A percentile compares a stretch with the other conserved stretches of the same genome.
Evolutionary conservation across 192 early-diverging fungal species (phyloP).

Genomic region (Backusella circina): DNA sequence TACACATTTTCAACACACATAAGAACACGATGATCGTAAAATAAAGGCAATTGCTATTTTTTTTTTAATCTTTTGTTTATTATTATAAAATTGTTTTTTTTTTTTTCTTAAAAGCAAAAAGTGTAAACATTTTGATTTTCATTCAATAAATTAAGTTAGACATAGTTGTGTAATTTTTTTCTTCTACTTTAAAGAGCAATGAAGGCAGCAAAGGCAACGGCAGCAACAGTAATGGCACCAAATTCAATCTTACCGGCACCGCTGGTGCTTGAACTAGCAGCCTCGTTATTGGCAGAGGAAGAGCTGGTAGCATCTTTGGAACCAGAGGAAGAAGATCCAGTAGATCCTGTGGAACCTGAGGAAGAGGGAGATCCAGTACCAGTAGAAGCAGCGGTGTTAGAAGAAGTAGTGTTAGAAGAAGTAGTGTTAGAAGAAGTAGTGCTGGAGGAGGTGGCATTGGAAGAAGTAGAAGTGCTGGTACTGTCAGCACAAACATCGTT

Average conservation of each 20-base stretch:
- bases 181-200: constrained; percentile 1
- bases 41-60: not conserved
- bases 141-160: not conserved
- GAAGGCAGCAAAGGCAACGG: not conserved
- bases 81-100: not conserved
- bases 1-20: not conserved
- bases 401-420: not conserved
- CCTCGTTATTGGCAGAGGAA: constrained; percentile 28
- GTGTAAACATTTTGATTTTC: not conserved
- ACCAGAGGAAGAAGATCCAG: not conserved
- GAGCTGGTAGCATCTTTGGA: constrained; percentile 1
- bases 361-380: not conserved
- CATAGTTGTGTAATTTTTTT: not conserved
- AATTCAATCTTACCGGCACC: constrained; percentile 45
- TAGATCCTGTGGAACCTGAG: not conserved
- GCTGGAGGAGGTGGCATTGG: not conserved
- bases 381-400: too few species aligned
- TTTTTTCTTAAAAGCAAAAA: not conserved
- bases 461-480: not conserved
- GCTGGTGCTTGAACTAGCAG: constrained; percentile 44
- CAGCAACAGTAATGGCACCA: constrained; percentile 36
- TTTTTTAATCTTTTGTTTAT: not conserved
- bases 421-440: not conserved
- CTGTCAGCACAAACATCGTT: constrained; percentile 5
- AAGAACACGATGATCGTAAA: not conserved